Percentiles rank a stretch among this genome's conserved stretches.
Conservation (phyloP, 257 asterid species). For the Solanum dulcamara region DNA sequence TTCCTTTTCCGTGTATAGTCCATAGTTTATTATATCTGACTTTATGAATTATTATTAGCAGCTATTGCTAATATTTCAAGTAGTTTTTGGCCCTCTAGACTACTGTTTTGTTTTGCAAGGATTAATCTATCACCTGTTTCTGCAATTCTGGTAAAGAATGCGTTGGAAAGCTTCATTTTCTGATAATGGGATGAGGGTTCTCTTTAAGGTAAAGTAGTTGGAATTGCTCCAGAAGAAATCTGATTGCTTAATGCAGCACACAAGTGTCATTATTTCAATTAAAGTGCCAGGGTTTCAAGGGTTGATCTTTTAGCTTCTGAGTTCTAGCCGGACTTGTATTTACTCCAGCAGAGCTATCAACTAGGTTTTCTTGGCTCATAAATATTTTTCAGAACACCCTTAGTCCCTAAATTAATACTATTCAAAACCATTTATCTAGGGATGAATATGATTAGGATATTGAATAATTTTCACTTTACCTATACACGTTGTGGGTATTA, state of each 20-base stretch:
- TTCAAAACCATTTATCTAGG: background rate
- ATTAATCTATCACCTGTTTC: background rate
- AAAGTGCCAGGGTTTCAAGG: background rate
- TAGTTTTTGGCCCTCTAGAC: background rate
- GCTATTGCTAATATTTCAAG: background rate
- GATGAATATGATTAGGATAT: background rate
- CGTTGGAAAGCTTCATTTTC: background rate
- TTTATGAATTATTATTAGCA: background rate
- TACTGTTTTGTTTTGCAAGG: background rate
- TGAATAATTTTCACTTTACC: background rate
- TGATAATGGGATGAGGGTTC: background rate
- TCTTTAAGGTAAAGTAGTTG: background rate
- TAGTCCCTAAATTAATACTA: background rate
- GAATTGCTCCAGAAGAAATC: background rate
- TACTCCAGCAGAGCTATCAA: background rate
- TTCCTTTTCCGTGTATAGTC: background rate
- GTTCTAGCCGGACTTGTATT: background rate
- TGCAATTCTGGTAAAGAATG: background rate
- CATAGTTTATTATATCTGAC: background rate
- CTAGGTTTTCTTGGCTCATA: background rate
- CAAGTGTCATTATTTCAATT: background rate
- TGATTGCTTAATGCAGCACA: background rate
- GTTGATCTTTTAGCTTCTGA: background rate
- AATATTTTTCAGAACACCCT: background rate
- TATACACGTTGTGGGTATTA: background rate